phyloP scores from a whole-genome alignment of 2,329 filamentous ascomycete species.

The Aspergillus puulaauensis region DNA sequence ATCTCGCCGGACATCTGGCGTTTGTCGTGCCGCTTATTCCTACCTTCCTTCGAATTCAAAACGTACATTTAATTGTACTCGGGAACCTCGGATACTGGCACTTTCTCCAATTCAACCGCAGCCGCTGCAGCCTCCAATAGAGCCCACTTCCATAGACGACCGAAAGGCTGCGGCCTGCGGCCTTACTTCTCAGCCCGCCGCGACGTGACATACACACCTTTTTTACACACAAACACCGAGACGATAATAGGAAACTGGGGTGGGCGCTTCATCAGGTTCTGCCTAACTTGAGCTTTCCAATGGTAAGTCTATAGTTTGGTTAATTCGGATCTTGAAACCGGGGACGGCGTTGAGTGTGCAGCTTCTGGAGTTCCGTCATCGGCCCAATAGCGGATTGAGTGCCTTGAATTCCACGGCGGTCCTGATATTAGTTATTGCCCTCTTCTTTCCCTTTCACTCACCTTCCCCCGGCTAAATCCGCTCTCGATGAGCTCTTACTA shows the following conservation, averaged over 20 bases:
- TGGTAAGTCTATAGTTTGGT: slow-evolving; percentile 14
- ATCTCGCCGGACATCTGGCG: slow-evolving; percentile 3
- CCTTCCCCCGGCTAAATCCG: background rate
- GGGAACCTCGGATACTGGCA: background rate
- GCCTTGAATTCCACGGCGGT: background rate
- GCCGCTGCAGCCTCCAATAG: slow-evolving; percentile 3
- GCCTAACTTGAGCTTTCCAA: slow-evolving; percentile 12
- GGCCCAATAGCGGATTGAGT: slow-evolving; percentile 1
- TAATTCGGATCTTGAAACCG: background rate
- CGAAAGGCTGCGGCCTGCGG: slow-evolving; percentile 6
- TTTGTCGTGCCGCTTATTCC: background rate
- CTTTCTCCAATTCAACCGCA: slow-evolving; percentile 1
- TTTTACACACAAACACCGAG: background rate
- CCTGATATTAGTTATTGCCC: background rate
- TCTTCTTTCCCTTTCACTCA: background rate
- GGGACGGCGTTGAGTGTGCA: slow-evolving; percentile 7
- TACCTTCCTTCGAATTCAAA: background rate
- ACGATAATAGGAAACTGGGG: background rate
- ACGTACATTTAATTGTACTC: background rate
- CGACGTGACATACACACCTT: background rate
- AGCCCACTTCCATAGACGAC: background rate
- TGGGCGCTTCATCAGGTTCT: background rate
- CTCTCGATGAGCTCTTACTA: slow-evolving; percentile 18
- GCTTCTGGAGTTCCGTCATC: slow-evolving; percentile 8
- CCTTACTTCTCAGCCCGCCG: slow-evolving; percentile 1